A percentile compares a stretch with the other conserved stretches of the same genome.
Conservation (phyloP, 257 asterid genomes). For the Sherardia arvensis region DNA sequence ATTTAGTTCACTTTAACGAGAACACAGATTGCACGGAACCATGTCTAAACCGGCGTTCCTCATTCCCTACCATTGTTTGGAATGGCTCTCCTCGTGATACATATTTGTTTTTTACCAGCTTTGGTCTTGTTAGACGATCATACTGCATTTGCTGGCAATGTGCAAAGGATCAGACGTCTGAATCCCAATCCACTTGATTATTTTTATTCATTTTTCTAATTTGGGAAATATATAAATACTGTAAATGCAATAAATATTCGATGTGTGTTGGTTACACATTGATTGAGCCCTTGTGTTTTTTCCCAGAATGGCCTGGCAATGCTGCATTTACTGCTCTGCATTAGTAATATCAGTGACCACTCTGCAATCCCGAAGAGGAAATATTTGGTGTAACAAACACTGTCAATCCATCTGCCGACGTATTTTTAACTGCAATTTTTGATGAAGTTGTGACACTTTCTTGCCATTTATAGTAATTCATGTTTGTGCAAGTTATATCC, state of each 20-base stretch:
- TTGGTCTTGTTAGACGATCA: background rate
- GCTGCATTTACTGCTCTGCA: background rate
- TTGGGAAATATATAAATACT: background rate
- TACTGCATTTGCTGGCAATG: background rate
- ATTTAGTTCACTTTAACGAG: too few relatives aligned
- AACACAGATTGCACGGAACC: too few relatives aligned
- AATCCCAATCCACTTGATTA: background rate
- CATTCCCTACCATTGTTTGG: background rate
- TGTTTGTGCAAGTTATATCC: too few relatives aligned
- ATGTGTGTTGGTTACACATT: background rate
- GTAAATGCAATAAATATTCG: background rate
- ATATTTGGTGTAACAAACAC: background rate
- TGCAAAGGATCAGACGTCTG: background rate
- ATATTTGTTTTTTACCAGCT: background rate
- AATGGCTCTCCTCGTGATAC: background rate
- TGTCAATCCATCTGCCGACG: background rate
- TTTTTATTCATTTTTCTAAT: background rate
- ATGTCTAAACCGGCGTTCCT: too few relatives aligned
- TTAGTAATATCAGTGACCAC: background rate
- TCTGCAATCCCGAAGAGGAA: background rate
- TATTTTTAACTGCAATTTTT: background rate
- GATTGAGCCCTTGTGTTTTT: background rate
- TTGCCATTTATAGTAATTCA: background rate
- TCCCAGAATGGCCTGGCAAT: background rate
- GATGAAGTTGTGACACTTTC: background rate